phyloP scores from a whole-genome alignment of 1,139 yeast species.

The Debaryomycetaceae sp. region DNA sequence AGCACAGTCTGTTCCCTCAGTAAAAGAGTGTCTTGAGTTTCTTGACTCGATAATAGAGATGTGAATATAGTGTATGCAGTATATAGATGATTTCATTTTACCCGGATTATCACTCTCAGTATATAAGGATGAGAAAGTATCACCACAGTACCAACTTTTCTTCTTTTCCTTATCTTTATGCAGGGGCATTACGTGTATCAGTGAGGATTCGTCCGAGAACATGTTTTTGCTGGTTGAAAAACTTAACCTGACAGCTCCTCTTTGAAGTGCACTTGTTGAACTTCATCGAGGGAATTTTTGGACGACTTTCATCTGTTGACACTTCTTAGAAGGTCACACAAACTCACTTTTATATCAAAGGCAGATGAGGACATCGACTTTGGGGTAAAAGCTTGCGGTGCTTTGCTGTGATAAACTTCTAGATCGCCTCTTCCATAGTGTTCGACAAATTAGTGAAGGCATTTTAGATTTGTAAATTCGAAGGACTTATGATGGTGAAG shows the following conservation, averaged over 20 bases:
- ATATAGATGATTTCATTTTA: conserved; percentile 1
- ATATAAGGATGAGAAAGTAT: conserved; percentile 5
- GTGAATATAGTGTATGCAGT: background rate
- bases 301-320: conserved; percentile 31
- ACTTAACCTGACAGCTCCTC: conserved; percentile 98
- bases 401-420: no score
- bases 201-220: conserved; percentile 99
- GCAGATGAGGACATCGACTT: conserved; percentile 22
- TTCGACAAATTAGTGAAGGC: no score
- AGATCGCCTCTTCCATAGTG: no score
- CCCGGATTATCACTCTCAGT: conserved; percentile 6
- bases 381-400: conserved; percentile 9
- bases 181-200: conserved; percentile 99
- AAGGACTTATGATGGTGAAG: no score
- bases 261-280: conserved; percentile 47
- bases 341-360: conserved; percentile 1
- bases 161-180: conserved; percentile 81
- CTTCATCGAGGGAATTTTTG: conserved; percentile 74
- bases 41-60: background rate
- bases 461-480: no score
- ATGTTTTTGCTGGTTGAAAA: conserved; percentile 99
- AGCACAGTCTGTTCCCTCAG: background rate
- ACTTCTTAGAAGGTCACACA: conserved; percentile 34
- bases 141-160: conserved; percentile 3
- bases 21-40: background rate